Conservation (phyloP, 208 protist genomes). For the Acanthamoeba lenticulata region DNA sequence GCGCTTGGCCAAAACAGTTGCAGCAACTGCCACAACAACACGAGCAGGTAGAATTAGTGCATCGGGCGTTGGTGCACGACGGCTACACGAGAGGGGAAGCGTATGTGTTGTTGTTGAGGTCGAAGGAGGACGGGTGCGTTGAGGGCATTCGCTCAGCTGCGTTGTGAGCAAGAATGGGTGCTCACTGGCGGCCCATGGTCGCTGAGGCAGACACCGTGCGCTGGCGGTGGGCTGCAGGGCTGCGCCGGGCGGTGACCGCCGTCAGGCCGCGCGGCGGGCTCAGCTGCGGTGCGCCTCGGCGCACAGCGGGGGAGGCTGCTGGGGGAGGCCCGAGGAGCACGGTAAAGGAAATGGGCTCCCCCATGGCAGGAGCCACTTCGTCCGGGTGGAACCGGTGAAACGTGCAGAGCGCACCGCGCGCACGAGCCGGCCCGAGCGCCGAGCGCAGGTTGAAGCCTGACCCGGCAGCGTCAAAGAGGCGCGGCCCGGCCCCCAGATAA, state of each 20-base stretch:
- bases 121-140: too few relatives aligned
- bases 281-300: too few relatives aligned
- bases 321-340: neutral
- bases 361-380: neutral
- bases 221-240: neutral
- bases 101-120: neutral
- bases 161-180: too few relatives aligned
- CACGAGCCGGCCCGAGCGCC: neutral
- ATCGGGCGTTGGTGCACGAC: too few relatives aligned
- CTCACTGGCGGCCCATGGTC: too few relatives aligned
- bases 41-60: too few relatives aligned
- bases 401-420: neutral
- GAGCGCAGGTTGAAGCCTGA: conserved; percentile 39
- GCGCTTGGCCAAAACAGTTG: too few relatives aligned
- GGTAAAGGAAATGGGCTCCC: conserved; percentile 43
- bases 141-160: too few relatives aligned
- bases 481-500: neutral
- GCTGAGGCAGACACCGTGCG: neutral
- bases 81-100: too few relatives aligned
- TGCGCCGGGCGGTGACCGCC: neutral
- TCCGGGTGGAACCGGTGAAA: conserved; percentile 37
- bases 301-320: neutral
- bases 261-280: neutral
- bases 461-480: neutral
- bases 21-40: too few relatives aligned